phyloP scores from a whole-genome alignment of 495 filamentous ascomycete genomes.

The Apodospora peruviana region DNA sequence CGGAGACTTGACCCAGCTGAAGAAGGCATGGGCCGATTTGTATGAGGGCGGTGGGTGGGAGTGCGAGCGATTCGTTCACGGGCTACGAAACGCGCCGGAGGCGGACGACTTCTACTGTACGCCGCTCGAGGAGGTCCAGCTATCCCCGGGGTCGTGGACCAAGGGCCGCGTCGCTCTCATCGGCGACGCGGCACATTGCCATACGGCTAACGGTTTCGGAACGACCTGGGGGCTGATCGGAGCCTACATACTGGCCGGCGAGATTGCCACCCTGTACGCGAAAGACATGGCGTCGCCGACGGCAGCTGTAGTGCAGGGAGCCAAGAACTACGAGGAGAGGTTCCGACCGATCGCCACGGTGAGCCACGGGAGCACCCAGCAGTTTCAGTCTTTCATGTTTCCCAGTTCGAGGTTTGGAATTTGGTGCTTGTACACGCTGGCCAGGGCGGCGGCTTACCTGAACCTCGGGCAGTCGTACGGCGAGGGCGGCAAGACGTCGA shows the following conservation, averaged over 20 bases:
- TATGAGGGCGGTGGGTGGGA: not conserved
- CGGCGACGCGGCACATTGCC: not conserved
- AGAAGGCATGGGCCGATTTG: not conserved
- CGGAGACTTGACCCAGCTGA: not conserved
- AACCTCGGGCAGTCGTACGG: no score
- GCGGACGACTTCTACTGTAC: not conserved
- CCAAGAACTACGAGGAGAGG: not conserved
- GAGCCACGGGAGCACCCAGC: no score
- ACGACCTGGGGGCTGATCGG: not conserved
- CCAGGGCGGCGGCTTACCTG: no score
- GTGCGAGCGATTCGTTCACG: not conserved
- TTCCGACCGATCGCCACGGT: no score
- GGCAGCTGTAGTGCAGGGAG: not conserved
- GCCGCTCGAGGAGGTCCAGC: not conserved
- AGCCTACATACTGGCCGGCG: not conserved
- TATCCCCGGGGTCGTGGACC: not conserved
- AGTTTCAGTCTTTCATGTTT: no score
- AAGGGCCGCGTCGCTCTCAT: not conserved
- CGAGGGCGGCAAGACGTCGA: no score
- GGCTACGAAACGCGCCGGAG: not conserved
- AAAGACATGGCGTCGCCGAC: not conserved
- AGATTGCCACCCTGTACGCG: not conserved
- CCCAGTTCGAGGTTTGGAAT: no score
- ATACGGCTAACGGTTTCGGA: not conserved
- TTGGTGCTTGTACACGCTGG: no score